Evolutionary conservation across 2,329 filamentous ascomycete species (phyloP).

Genomic region (Fonsecaea erecta): DNA sequence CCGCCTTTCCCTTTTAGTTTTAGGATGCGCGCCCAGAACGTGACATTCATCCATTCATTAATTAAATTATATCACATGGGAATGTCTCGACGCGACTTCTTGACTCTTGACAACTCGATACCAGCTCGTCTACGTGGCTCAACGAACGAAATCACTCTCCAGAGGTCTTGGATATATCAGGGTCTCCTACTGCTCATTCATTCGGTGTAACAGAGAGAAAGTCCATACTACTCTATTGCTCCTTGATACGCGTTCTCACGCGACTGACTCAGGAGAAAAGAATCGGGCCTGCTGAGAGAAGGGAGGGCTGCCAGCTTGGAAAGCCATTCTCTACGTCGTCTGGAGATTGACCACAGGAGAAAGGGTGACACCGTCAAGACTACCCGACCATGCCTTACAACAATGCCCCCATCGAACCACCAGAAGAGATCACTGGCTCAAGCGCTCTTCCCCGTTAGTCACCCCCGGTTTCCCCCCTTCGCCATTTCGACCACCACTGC

Average conservation of each 20-base stretch:
- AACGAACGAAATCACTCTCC: not conserved
- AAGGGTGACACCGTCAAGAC: not conserved
- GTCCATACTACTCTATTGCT: not conserved
- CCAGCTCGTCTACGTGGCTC: not conserved
- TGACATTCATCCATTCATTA: no score
- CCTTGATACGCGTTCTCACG: not conserved
- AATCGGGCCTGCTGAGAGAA: not conserved
- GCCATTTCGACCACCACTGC: not conserved
- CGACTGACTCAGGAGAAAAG: not conserved
- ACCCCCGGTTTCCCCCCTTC: not conserved
- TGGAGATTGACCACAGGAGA: not conserved
- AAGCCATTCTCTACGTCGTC: not conserved
- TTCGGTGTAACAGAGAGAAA: not conserved
- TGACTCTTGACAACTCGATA: not conserved
- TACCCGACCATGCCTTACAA: constrained; percentile 77
- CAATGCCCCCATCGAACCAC: constrained; percentile 77
- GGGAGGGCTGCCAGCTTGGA: not conserved
- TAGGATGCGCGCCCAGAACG: constrained; percentile 28
- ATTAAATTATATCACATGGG: no score
- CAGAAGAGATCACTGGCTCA: constrained; percentile 81
- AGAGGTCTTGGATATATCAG: not conserved
- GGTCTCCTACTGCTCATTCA: not conserved
- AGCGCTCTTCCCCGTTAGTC: constrained; percentile 80
- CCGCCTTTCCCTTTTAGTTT: constrained; percentile 35
- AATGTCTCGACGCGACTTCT: constrained; percentile 23